Conservation (phyloP, 192 early-diverging fungal genomes). For the Mortierella antarctica region DNA sequence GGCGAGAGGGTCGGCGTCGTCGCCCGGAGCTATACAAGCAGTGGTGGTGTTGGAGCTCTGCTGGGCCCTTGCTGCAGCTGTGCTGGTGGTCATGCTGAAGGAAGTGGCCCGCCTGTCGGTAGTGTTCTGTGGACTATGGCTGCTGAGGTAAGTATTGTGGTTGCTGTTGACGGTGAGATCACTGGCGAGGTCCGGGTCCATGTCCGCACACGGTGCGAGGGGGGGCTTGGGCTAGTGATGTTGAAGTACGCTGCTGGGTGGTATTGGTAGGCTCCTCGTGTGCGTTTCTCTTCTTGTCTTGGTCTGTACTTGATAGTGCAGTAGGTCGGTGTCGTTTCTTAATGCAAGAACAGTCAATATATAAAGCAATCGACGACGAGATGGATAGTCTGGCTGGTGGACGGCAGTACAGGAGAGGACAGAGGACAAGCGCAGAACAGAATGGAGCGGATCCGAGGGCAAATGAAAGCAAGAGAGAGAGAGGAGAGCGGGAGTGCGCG, state of each 20-base stretch:
- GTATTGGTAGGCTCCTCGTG: no score
- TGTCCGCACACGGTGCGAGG: constrained; percentile 19
- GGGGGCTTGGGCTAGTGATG: neutral
- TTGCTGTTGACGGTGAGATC: constrained; percentile 11
- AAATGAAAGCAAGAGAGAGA: no score
- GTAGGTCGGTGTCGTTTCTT: no score
- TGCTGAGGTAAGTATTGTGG: neutral
- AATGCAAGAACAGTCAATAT: no score
- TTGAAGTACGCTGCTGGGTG: neutral
- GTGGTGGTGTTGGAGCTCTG: constrained; percentile 22
- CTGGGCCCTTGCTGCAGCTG: constrained; percentile 29
- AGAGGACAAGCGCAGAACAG: no score
- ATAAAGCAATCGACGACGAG: no score
- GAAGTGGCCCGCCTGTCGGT: neutral
- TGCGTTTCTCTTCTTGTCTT: no score
- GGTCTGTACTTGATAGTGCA: no score
- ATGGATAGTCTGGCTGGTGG: no score
- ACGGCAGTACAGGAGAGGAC: no score
- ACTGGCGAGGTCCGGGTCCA: constrained; percentile 30
- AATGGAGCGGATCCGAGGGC: no score
- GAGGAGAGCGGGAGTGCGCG: no score
- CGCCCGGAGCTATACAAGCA: constrained; percentile 18
- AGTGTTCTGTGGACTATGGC: neutral
- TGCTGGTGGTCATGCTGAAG: constrained; percentile 14
- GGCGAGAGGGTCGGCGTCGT: constrained; percentile 16